Evolutionary conservation across 306 rosid species (phyloP).

Genomic region (Trichosanthes truncata): DNA sequence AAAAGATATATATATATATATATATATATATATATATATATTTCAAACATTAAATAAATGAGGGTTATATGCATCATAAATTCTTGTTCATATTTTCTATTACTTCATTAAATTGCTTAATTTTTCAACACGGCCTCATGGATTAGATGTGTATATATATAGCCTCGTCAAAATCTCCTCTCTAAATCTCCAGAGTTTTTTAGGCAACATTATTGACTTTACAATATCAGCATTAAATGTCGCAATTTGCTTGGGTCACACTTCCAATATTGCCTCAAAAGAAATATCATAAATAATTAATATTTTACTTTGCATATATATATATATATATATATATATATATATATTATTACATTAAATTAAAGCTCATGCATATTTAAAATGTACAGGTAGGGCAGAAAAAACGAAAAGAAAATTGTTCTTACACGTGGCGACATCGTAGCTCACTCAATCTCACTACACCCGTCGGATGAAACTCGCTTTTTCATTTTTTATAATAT

Average conservation of each 20-base stretch:
- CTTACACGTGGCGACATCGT: neutral
- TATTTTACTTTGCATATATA: neutral
- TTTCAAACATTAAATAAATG: neutral
- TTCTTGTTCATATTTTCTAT: neutral
- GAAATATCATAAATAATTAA: neutral
- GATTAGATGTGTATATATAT: neutral
- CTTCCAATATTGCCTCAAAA: neutral
- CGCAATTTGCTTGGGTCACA: neutral
- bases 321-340: neutral
- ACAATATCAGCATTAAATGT: neutral
- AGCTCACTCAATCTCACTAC: neutral
- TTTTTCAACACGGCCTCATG: neutral
- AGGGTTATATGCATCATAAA: neutral
- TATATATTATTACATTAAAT: slow-evolving; percentile 3
- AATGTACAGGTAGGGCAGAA: neutral
- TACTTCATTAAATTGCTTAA: neutral
- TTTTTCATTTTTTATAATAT: neutral
- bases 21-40: too few relatives aligned
- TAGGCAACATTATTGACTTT: neutral
- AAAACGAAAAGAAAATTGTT: neutral
- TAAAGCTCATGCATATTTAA: neutral
- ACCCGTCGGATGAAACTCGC: neutral
- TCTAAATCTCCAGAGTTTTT: neutral
- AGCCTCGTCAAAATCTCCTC: neutral
- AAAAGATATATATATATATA: too few relatives aligned